Percentiles rank a stretch among this genome's conserved stretches.
phyloP scores from a whole-genome alignment of 2,329 filamentous ascomycete genomes.

The Epichloe brachyelytri region DNA sequence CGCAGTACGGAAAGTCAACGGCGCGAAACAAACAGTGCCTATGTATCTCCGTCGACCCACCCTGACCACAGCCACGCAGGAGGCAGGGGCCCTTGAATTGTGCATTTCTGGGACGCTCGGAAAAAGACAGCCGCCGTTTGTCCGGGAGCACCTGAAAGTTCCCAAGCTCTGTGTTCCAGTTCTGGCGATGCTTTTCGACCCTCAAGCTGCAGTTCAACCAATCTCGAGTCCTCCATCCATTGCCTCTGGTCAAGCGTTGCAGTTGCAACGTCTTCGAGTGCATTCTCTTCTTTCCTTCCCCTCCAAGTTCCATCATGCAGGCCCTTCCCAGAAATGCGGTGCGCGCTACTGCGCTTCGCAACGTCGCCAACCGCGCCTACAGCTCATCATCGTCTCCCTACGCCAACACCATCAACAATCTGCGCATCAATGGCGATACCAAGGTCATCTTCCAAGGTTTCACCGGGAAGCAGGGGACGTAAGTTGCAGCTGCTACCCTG shows the following conservation, averaged over 20 bases:
- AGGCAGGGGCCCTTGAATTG: not conserved
- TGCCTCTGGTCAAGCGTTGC: constrained; percentile 10
- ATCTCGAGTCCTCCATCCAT: constrained; percentile 10
- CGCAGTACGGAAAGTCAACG: no score
- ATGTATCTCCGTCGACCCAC: no score
- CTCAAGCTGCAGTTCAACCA: constrained; percentile 9
- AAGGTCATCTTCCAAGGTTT: constrained; percentile 97
- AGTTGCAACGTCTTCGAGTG: constrained; percentile 7
- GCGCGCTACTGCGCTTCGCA: constrained; percentile 58
- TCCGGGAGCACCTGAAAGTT: constrained; percentile 11
- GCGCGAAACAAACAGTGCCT: no score
- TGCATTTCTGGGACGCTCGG: constrained; percentile 6
- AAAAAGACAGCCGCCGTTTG: constrained; percentile 13
- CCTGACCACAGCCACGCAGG: no score
- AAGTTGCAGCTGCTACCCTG: constrained; percentile 25
- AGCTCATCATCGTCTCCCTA: constrained; percentile 59
- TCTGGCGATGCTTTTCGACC: constrained; percentile 8
- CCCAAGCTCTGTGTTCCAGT: constrained; percentile 4
- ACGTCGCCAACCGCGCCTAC: constrained; percentile 42
- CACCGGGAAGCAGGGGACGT: constrained; percentile 94
- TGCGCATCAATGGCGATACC: constrained; percentile 85
- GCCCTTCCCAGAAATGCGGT: constrained; percentile 58
- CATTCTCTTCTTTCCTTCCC: constrained; percentile 5
- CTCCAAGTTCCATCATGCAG: constrained; percentile 55
- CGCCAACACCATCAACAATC: constrained; percentile 63